These are phyloP conservation scores for Clonostachys byssicola DNA, from an alignment of 2,329 filamentous ascomycete species.

Conservation along the genomic window DNA sequence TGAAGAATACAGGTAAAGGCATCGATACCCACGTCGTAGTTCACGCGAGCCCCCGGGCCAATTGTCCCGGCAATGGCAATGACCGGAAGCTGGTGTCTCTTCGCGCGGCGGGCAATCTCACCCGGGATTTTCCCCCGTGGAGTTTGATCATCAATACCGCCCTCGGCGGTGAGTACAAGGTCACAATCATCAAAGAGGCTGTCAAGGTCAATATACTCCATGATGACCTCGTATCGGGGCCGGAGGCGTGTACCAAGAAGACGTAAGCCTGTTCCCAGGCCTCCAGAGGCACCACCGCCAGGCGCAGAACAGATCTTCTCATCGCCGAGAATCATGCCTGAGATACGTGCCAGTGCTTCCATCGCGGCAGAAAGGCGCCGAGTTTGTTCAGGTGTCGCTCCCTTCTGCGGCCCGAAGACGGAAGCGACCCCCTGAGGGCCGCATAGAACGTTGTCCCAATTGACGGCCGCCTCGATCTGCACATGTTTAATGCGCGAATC, in stretches of 20 bases:
- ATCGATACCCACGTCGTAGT: slow-evolving; percentile 25
- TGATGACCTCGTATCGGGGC: slow-evolving; percentile 43
- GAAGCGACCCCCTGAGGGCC: slow-evolving; percentile 41
- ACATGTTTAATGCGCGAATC: slow-evolving; percentile 16
- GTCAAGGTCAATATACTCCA: slow-evolving; percentile 43
- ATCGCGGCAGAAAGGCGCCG: slow-evolving; percentile 34
- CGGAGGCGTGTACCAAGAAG: slow-evolving; percentile 39
- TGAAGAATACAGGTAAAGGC: slow-evolving; percentile 25
- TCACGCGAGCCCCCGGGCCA: slow-evolving; percentile 21
- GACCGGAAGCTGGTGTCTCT: slow-evolving; percentile 37
- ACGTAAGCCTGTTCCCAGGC: slow-evolving; percentile 44
- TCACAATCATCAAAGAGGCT: slow-evolving; percentile 40
- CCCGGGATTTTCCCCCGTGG: slow-evolving; percentile 48
- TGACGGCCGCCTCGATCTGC: slow-evolving; percentile 44
- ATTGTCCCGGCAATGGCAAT: slow-evolving; percentile 30
- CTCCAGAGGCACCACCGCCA: slow-evolving; percentile 46
- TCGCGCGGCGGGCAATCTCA: slow-evolving; percentile 43
- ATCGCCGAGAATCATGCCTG: slow-evolving; percentile 21
- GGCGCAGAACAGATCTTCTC: slow-evolving; percentile 28
- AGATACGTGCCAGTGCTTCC: slow-evolving; percentile 31
- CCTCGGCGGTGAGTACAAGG: slow-evolving; percentile 48
- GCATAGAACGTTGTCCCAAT: slow-evolving; percentile 46
- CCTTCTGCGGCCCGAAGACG: slow-evolving; percentile 48
- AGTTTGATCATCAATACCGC: slow-evolving; percentile 46
- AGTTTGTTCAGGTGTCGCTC: slow-evolving; percentile 35